These are phyloP conservation scores for Alternaria postmessia DNA, from an alignment of 2,329 filamentous ascomycete species.

Conservation along the genomic window DNA sequence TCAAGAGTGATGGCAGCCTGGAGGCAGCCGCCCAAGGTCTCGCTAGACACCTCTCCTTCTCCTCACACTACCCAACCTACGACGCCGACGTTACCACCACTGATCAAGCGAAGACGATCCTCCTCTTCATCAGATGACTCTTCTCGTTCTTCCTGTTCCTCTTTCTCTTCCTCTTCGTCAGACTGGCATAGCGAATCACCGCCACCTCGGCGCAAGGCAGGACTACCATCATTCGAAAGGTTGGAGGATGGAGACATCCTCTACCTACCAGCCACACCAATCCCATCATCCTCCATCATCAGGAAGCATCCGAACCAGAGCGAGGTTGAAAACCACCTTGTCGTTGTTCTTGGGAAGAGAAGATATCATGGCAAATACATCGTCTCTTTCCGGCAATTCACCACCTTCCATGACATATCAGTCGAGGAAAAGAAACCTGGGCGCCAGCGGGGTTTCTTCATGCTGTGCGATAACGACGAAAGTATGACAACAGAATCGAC, in stretches of 20 bases:
- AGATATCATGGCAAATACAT: conserved; percentile 4
- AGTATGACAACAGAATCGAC: not conserved
- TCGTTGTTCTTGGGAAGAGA: conserved; percentile 20
- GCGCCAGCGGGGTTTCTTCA: conserved; percentile 15
- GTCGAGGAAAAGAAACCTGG: conserved; percentile 4
- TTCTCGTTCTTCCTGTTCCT: too few relatives aligned
- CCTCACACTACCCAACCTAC: conserved; percentile 4
- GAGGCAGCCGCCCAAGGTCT: not conserved
- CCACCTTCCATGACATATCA: conserved; percentile 16
- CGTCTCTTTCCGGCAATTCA: conserved; percentile 21
- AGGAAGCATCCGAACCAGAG: not conserved
- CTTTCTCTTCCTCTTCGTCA: conserved; percentile 1
- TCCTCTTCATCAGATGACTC: not conserved
- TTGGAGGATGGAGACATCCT: conserved; percentile 14
- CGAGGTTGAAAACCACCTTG: conserved; percentile 9
- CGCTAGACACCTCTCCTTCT: not conserved
- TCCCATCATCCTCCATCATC: conserved; percentile 7
- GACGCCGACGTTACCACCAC: not conserved
- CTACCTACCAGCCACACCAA: not conserved
- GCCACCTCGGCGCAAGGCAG: not conserved
- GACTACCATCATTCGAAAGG: conserved; percentile 4
- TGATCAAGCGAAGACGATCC: not conserved
- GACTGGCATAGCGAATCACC: conserved; percentile 10
- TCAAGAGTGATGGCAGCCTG: not conserved
- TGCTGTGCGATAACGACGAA: conserved; percentile 19